These are phyloP conservation scores for Chalciporus sp. DNA, from an alignment of 1,284 basidiomycete genomes.

Conservation along the genomic window DNA sequence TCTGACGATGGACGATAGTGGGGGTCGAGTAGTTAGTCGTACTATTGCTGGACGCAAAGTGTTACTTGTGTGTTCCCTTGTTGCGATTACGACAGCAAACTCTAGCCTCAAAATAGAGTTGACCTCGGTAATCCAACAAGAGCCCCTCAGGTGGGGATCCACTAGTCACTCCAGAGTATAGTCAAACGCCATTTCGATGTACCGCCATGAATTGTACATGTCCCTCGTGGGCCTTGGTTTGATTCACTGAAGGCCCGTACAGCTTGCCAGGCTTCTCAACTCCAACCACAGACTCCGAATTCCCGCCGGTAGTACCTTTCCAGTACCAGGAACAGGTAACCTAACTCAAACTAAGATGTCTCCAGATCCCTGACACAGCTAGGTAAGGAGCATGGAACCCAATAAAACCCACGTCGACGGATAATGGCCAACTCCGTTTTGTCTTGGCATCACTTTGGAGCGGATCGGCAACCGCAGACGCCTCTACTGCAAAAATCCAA, in stretches of 20 bases:
- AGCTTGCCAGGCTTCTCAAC: too few relatives aligned
- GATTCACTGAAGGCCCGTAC: too few relatives aligned
- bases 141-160: too few relatives aligned
- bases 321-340: neutral
- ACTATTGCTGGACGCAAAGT: too few relatives aligned
- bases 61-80: neutral
- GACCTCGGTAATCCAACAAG: neutral
- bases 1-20: neutral
- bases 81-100: constrained; percentile 5
- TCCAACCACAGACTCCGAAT: neutral
- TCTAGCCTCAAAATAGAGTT: constrained; percentile 30
- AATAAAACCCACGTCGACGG: neutral
- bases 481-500: neutral
- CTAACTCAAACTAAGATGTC: neutral
- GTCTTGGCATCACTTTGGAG: neutral
- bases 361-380: neutral
- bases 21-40: too few relatives aligned
- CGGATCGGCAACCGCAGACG: neutral
- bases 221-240: too few relatives aligned
- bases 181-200: too few relatives aligned
- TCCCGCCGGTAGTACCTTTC: neutral
- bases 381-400: neutral
- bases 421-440: neutral
- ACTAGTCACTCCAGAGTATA: too few relatives aligned
- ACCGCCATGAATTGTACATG: too few relatives aligned